These are phyloP conservation scores for Entophlyctis helioformis DNA, from an alignment of 192 early-diverging fungal genomes.

Conservation along the genomic window DNA sequence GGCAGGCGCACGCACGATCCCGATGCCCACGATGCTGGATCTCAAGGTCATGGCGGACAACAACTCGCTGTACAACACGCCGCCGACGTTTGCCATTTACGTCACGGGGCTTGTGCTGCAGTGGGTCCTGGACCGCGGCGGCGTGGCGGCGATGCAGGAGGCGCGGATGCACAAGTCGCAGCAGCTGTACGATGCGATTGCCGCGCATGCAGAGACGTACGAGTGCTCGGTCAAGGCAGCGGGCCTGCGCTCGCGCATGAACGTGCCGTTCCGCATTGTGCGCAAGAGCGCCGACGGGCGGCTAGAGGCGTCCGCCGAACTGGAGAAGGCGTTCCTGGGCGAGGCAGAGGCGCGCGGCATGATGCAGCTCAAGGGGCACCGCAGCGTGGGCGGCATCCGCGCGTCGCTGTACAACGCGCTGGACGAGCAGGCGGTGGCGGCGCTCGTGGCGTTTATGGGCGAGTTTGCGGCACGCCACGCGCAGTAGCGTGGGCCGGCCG, in stretches of 20 bases:
- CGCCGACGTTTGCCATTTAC: slow-evolving; percentile 91
- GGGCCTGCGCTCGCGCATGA: slow-evolving; percentile 76
- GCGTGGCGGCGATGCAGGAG: slow-evolving; percentile 51
- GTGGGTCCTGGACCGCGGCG: slow-evolving; percentile 57
- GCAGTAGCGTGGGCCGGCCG: no score
- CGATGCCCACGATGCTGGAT: slow-evolving; percentile 65
- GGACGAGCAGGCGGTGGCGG: slow-evolving; percentile 67
- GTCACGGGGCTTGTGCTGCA: slow-evolving; percentile 83
- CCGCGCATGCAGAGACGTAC: slow-evolving; percentile 21
- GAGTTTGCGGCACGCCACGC: slow-evolving; percentile 50
- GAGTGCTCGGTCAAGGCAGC: slow-evolving; percentile 15
- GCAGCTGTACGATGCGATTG: slow-evolving; percentile 58
- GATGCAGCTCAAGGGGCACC: slow-evolving; percentile 90
- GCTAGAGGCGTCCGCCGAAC: slow-evolving; percentile 20
- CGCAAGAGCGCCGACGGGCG: slow-evolving; percentile 31
- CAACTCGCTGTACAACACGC: slow-evolving; percentile 91
- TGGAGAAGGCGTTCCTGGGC: slow-evolving; percentile 72
- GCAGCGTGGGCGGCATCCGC: slow-evolving; percentile 85
- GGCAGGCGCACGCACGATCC: slow-evolving; percentile 24
- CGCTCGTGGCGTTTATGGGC: slow-evolving; percentile 65
- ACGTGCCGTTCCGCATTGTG: slow-evolving; percentile 73
- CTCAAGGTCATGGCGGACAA: slow-evolving; percentile 71
- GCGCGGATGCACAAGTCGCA: slow-evolving; percentile 60
- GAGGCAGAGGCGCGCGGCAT: slow-evolving; percentile 66
- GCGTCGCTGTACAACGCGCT: slow-evolving; percentile 90